A percentile compares a stretch with the other conserved stretches of the same genome.
phyloP scores from a whole-genome alignment of 192 early-diverging fungal genomes.

The Mortierella alpina region DNA sequence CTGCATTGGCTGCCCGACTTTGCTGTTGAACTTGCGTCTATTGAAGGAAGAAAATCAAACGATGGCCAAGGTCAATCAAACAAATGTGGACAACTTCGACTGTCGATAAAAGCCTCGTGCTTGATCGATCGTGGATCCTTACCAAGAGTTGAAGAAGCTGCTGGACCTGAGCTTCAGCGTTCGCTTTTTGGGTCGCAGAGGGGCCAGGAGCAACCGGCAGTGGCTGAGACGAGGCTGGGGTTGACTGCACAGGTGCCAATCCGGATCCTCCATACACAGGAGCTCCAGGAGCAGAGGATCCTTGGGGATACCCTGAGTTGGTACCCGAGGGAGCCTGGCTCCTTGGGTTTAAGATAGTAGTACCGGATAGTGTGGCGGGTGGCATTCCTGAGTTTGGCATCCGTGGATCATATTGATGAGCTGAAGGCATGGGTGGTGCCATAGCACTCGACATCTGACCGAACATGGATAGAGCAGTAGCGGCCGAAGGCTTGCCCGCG shows the following conservation, averaged over 20 bases:
- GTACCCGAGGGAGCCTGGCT: not conserved
- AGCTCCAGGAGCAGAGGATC: not conserved
- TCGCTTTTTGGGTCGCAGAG: not conserved
- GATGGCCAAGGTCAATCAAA: not conserved
- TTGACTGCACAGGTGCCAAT: not conserved
- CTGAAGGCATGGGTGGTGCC: slow-evolving; percentile 1
- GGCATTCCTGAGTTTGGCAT: not conserved
- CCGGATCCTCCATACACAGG: not conserved
- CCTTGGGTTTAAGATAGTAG: no score
- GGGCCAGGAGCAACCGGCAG: not conserved
- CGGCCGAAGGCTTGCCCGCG: slow-evolving; percentile 7
- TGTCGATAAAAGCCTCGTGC: no score
- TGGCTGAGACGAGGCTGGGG: not conserved
- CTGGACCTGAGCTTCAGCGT: slow-evolving; percentile 32
- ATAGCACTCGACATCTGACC: not conserved
- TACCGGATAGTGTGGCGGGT: not conserved
- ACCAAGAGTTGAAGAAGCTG: slow-evolving; percentile 44
- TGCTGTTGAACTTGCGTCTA: slow-evolving; percentile 40
- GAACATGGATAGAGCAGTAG: not conserved
- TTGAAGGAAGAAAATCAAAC: not conserved
- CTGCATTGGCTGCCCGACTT: slow-evolving; percentile 6
- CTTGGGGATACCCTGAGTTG: not conserved
- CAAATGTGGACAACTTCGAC: not conserved
- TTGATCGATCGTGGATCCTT: not conserved
- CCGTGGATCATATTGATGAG: not conserved